Evolutionary conservation across 1,284 basidiomycete genomes (phyloP), one percentile per base, ranked within the genome.

Genomic region (Ganoderma lingzhi): DNA sequence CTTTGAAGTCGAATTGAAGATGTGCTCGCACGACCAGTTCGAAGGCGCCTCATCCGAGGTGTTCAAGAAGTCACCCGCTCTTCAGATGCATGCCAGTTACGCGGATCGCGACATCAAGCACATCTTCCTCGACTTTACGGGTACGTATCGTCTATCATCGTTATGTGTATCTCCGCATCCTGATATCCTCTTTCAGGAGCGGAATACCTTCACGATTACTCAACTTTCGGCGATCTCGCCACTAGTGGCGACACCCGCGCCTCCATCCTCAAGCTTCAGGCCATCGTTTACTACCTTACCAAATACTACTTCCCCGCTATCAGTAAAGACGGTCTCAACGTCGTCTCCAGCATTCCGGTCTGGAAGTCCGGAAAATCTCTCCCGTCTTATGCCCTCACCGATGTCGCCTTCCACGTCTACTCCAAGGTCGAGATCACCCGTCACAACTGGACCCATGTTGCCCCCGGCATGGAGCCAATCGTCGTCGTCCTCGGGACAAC

Each of bases 1-100:
- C 6, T 81, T 79, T 68, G 79, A 80, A 62, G 78, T 81, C n/a
- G 74, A 77, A 14, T 35, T 81, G 39, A 76, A 78, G 69, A 73
- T 78, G 68, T 72, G 73, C 39, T 65, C 74, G 8, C 74, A 78
- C 37, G 62, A 62, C 0, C 68, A 76, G 35, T 59, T 75, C 1
- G 72, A 70, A n/a, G 66, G 71, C 41, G 64, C 62, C 6, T 45
- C 69, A 1, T 72, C 71, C 17, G 66, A 71, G 2, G 59, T 68
- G 1, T 78, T 73, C 73, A 68, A 73, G 66, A 74, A 73, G 8
- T 69, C 73, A 1, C 45, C 63, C 19, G 67, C 70, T 17, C 77
- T 71, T 62, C 74, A 76, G 70, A 68, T 70, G 53, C 75, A 80
- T 63, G 71, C 70, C 12, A 51, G 61, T 15, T 62, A 64, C 9